These are phyloP conservation scores for Coemansia sp. DNA, from an alignment of 192 early-diverging fungal genomes.

Conservation along the genomic window DNA sequence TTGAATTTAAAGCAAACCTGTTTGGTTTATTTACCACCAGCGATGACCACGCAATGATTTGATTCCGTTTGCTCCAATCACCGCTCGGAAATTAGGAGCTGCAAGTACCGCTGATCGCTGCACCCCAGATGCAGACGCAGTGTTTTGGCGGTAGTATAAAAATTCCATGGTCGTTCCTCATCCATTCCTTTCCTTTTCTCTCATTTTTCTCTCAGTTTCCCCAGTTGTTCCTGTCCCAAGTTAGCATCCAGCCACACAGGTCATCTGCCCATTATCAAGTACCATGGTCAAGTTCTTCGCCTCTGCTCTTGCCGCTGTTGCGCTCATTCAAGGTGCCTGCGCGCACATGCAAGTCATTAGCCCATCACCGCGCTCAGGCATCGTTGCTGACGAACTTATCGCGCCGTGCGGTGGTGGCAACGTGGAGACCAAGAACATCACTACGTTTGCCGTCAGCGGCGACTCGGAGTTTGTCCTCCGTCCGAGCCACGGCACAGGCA, in stretches of 20 bases:
- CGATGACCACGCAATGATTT: background rate
- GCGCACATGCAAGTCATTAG: slow-evolving; percentile 40
- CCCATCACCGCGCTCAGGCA: slow-evolving; percentile 41
- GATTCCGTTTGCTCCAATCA: background rate
- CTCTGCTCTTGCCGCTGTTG: slow-evolving; percentile 17
- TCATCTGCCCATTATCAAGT: background rate
- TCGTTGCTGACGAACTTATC: slow-evolving; percentile 29
- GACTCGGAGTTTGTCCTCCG: slow-evolving; percentile 36
- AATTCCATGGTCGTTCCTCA: slow-evolving; percentile 31
- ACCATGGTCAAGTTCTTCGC: slow-evolving; percentile 40
- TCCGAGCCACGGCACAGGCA: slow-evolving; percentile 36
- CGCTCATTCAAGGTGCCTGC: slow-evolving; percentile 30
- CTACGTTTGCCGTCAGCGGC: slow-evolving; percentile 27
- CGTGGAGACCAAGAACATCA: slow-evolving; percentile 34
- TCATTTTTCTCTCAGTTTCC: background rate
- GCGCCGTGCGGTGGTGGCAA: slow-evolving; percentile 44
- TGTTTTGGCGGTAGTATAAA: background rate
- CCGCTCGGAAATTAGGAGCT: background rate
- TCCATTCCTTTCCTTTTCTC: slow-evolving; percentile 15
- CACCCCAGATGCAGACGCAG: background rate
- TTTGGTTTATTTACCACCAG: no score
- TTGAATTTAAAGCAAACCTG: background rate
- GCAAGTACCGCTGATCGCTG: background rate
- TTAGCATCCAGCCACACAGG: background rate
- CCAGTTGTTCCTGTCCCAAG: background rate